Conservation (phyloP, 192 early-diverging fungal genomes). For the Pecoramyces ruminantium region DNA sequence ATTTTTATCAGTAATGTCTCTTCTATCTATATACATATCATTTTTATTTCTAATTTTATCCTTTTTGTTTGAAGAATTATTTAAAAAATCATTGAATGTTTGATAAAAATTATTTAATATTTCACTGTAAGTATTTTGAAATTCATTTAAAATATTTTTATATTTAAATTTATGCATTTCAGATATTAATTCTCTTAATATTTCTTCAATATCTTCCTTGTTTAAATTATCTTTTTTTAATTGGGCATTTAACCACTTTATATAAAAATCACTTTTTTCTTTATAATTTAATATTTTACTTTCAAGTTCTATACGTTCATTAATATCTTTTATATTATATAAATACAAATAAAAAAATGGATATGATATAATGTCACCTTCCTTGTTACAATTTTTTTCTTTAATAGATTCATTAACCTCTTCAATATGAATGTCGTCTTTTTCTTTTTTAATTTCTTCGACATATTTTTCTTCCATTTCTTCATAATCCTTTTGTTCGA, state of each 20-base stretch:
- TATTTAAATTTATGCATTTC: background rate
- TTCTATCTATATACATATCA: background rate
- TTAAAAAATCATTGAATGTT: background rate
- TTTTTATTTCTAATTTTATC: background rate
- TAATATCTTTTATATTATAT: background rate
- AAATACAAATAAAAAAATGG: background rate
- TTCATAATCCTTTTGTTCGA: background rate
- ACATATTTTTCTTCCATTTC: background rate
- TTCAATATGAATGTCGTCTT: background rate
- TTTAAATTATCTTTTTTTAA: background rate
- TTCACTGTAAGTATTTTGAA: background rate
- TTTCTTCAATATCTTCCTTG: background rate
- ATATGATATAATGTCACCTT: background rate
- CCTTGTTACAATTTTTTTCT: background rate
- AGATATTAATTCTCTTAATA: background rate
- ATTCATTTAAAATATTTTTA: background rate
- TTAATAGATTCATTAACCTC: background rate
- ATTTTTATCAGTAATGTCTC: background rate
- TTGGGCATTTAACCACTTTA: background rate
- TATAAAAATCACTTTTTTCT: background rate
- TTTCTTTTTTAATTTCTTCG: background rate
- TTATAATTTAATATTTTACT: background rate
- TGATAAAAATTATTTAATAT: background rate
- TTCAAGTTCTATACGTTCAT: background rate
- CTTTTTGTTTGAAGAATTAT: background rate